Evolutionary conservation across 1,284 basidiomycete species (phyloP).

Genomic region (Omphalotus olearius): DNA sequence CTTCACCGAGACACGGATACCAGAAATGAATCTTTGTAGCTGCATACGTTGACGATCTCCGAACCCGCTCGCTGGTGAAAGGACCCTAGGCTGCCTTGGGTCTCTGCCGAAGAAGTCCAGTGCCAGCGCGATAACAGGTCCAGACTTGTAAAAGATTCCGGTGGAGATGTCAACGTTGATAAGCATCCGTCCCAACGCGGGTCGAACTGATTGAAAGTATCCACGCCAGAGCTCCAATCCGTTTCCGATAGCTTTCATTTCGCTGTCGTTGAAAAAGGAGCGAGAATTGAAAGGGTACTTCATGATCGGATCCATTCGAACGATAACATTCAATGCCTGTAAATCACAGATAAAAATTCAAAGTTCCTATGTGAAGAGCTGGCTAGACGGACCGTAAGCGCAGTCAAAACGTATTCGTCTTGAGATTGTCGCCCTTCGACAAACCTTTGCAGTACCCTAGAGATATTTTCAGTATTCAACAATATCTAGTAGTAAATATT

Average conservation of each 20-base stretch:
- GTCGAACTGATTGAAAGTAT: conserved; percentile 58
- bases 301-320: conserved; percentile 54
- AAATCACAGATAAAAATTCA: conserved; percentile 21
- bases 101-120: conserved; percentile 34
- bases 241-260: conserved; percentile 42
- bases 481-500: no score
- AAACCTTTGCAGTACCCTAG: conserved; percentile 46
- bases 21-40: conserved; percentile 31
- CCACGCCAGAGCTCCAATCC: conserved; percentile 54
- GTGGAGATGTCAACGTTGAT: conserved; percentile 62
- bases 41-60: conserved; percentile 40
- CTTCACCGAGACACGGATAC: conserved; percentile 35
- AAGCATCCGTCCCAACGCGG: conserved; percentile 45
- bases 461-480: not conserved
- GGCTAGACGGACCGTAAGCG: conserved; percentile 44
- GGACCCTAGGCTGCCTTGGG: conserved; percentile 18
- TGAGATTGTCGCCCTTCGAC: conserved; percentile 47
- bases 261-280: conserved; percentile 53
- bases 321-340: conserved; percentile 54
- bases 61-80: conserved; percentile 28
- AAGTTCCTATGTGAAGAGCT: conserved; percentile 27
- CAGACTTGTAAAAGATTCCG: conserved; percentile 51
- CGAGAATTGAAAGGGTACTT: conserved; percentile 54
- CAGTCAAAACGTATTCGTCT: conserved; percentile 51
- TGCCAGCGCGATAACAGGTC: conserved; percentile 33